A percentile compares a stretch with the other conserved stretches of the same genome.
Conservation (phyloP, 257 asterid genomes). For the Thymus quinquecostatus region DNA sequence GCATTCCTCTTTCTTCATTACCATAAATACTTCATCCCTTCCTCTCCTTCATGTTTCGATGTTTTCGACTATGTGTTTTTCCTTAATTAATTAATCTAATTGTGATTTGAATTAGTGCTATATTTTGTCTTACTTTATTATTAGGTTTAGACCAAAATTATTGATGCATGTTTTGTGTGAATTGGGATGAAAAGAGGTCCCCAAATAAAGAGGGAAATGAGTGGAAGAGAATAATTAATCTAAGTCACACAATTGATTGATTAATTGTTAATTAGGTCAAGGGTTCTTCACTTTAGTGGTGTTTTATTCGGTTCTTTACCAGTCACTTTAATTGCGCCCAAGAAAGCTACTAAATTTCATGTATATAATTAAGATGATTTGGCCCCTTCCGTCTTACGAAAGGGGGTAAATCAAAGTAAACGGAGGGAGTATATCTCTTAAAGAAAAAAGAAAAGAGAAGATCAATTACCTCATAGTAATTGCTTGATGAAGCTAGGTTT, state of each 20-base stretch:
- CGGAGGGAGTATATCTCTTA: too few species aligned
- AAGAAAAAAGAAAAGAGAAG: background rate
- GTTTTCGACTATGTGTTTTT: background rate
- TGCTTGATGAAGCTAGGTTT: background rate
- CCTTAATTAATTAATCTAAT: background rate
- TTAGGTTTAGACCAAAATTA: background rate
- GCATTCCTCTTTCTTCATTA: slow-evolving; percentile 41
- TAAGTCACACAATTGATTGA: background rate
- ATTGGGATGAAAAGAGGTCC: background rate
- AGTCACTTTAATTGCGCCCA: slow-evolving; percentile 24
- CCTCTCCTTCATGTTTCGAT: slow-evolving; percentile 15
- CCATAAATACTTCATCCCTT: slow-evolving; percentile 20
- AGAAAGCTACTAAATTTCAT: background rate
- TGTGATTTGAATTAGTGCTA: background rate
- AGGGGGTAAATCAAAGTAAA: too few species aligned
- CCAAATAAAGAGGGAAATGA: background rate
- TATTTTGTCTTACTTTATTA: background rate
- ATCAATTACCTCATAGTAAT: background rate
- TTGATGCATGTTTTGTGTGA: background rate
- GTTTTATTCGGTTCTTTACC: slow-evolving; percentile 33
- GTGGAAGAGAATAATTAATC: background rate
- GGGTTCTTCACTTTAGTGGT: slow-evolving; percentile 22
- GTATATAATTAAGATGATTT: too few species aligned
- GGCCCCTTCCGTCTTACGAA: too few species aligned
- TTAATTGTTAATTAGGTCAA: slow-evolving; percentile 15